Percentiles rank a stretch among this genome's conserved stretches.
Conservation (phyloP, 768 basidiomycete species). For the Tricholoma sp. region DNA sequence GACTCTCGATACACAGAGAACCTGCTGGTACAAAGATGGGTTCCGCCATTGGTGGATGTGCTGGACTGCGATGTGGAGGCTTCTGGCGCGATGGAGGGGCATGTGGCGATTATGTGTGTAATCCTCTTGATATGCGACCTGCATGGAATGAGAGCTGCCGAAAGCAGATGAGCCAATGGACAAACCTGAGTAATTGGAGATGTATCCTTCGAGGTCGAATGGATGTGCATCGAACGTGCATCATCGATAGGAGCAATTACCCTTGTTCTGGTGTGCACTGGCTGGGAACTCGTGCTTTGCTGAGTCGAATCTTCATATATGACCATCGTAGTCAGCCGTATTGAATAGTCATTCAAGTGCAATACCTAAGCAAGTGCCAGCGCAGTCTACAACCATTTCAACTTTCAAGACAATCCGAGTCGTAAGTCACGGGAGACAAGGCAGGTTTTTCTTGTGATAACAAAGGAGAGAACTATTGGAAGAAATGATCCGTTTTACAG, state of each 20-base stretch:
- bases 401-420: too few species aligned
- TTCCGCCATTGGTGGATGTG: slow-evolving; percentile 69
- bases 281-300: slow-evolving; percentile 19
- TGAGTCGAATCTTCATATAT: slow-evolving; percentile 32
- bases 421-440: too few species aligned
- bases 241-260: slow-evolving; percentile 58
- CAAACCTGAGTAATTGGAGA: slow-evolving; percentile 70
- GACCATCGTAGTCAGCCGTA: slow-evolving; percentile 37
- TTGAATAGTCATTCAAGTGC: neutral
- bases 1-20: slow-evolving; percentile 48
- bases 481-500: too few species aligned
- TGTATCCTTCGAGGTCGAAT: slow-evolving; percentile 82
- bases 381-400: too few species aligned
- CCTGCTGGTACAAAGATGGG: slow-evolving; percentile 48
- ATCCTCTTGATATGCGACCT: slow-evolving; percentile 81
- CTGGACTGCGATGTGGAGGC: slow-evolving; percentile 63
- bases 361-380: too few species aligned
- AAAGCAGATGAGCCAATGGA: neutral
- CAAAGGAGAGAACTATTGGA: too few species aligned
- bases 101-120: slow-evolving; percentile 56
- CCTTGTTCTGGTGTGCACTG: slow-evolving; percentile 15
- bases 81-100: slow-evolving; percentile 66
- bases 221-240: slow-evolving; percentile 76
- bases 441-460: too few species aligned
- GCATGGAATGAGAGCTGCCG: neutral